Percentiles rank a stretch among this genome's conserved stretches.
Conservation (phyloP, 345 rosid species). For the Kernera saxatilis region DNA sequence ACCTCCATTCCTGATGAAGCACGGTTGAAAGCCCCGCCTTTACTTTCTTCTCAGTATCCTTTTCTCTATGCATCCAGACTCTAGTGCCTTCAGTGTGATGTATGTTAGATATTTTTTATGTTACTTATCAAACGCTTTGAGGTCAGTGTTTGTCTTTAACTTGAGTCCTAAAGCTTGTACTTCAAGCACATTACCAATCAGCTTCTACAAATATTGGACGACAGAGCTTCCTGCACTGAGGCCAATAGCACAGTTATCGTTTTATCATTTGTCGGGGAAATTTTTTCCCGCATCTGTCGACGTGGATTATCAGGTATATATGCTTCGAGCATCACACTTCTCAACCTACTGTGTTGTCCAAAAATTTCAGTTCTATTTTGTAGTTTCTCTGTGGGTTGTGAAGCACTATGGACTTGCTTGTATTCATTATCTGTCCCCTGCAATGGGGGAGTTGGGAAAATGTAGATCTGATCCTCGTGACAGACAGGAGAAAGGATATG, state of each 20-base stretch:
- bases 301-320: slow-evolving; percentile 88
- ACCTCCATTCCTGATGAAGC: slow-evolving; percentile 92
- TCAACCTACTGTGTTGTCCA: not conserved
- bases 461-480: not conserved
- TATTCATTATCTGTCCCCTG: not conserved
- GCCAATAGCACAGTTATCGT: slow-evolving; percentile 30
- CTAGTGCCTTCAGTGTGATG: not conserved
- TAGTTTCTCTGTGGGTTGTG: slow-evolving; percentile 4
- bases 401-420: slow-evolving; percentile 5
- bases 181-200: slow-evolving; percentile 70
- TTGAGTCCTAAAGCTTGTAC: slow-evolving; percentile 47
- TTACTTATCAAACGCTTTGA: slow-evolving; percentile 8
- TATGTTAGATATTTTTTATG: not conserved
- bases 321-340: slow-evolving; percentile 6
- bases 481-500: not conserved
- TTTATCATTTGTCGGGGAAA: slow-evolving; percentile 60
- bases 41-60: slow-evolving; percentile 95
- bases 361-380: not conserved
- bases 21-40: slow-evolving; percentile 46
- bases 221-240: slow-evolving; percentile 27
- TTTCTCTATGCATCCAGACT: slow-evolving; percentile 6
- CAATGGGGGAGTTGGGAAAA: not conserved
- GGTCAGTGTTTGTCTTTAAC: slow-evolving; percentile 42
- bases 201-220: slow-evolving; percentile 50
- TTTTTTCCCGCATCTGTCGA: slow-evolving; percentile 76